A percentile compares a stretch with the other conserved stretches of the same genome.
These are phyloP conservation scores for Sporisorium iseilematis-ciliati DNA, from an alignment of 1,284 basidiomycete species.

Conservation along the genomic window DNA sequence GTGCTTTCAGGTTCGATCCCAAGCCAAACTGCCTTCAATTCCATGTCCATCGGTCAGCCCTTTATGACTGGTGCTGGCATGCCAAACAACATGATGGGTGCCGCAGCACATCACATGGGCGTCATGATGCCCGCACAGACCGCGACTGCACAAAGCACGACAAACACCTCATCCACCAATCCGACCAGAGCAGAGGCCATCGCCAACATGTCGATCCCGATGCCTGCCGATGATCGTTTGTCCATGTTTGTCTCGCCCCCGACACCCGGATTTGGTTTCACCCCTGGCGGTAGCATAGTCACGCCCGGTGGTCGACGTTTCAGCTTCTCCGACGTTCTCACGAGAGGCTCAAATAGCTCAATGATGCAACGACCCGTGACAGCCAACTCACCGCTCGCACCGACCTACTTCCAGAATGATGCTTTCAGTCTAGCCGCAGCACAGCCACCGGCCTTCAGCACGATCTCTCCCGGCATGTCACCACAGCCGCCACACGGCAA, in stretches of 20 bases:
- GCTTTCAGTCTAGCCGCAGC: constrained; percentile 12
- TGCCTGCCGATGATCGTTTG: constrained; percentile 33
- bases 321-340: constrained; percentile 48
- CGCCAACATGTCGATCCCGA: constrained; percentile 39
- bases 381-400: constrained; percentile 23
- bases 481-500: constrained; percentile 24
- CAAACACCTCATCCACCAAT: neutral
- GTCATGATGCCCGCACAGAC: neutral
- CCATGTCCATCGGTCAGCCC: constrained; percentile 11
- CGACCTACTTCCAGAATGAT: constrained; percentile 20
- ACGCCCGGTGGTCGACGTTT: constrained; percentile 45
- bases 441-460: constrained; percentile 7
- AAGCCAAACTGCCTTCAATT: constrained; percentile 6
- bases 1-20: neutral
- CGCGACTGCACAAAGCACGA: neutral
- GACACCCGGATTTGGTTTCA: constrained; percentile 35
- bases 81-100: constrained; percentile 7
- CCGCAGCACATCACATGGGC: neutral
- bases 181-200: constrained; percentile 20
- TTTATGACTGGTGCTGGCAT: constrained; percentile 14
- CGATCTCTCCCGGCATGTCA: constrained; percentile 12
- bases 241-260: constrained; percentile 39
- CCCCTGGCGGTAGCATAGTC: constrained; percentile 31
- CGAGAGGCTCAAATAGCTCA: constrained; percentile 10
- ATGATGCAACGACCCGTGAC: constrained; percentile 32